A percentile compares a stretch with the other conserved stretches of the same genome.
phyloP scores from a whole-genome alignment of 768 basidiomycete genomes.

The Suillus alpinus region DNA sequence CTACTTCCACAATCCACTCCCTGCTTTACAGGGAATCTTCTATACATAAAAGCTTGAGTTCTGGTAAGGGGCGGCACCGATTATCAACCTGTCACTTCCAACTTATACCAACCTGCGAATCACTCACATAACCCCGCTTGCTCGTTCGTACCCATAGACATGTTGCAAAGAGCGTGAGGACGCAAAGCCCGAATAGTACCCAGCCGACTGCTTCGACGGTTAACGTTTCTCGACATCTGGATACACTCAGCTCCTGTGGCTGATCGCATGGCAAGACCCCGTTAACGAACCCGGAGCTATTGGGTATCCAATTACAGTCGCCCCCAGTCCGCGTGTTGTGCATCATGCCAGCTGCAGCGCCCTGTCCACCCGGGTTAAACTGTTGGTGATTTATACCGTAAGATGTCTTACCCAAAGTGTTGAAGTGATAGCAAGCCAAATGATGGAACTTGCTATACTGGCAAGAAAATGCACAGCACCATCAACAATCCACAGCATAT shows the following conservation, averaged over 20 bases:
- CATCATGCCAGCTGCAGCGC: constrained; percentile 64
- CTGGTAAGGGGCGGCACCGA: constrained; percentile 19
- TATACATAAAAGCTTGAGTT: constrained; percentile 34
- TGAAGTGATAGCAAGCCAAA: constrained; percentile 67
- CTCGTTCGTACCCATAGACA: constrained; percentile 47
- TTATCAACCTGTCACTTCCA: constrained; percentile 18
- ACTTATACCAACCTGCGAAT: constrained; percentile 41
- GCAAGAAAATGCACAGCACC: constrained; percentile 67
- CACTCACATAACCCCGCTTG: constrained; percentile 38
- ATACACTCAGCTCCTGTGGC: constrained; percentile 17
- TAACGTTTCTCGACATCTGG: constrained; percentile 67
- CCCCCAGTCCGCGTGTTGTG: constrained; percentile 60
- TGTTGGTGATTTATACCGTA: neutral
- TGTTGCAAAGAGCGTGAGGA: constrained; percentile 53
- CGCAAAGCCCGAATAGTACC: constrained; percentile 67
- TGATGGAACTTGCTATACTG: constrained; percentile 72
- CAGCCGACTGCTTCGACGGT: constrained; percentile 76
- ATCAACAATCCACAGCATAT: constrained; percentile 68
- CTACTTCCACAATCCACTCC: neutral
- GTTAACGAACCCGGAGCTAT: constrained; percentile 27
- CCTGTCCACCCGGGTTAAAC: constrained; percentile 40
- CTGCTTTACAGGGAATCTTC: neutral
- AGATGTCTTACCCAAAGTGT: constrained; percentile 58
- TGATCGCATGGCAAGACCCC: constrained; percentile 22
- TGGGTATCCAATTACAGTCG: constrained; percentile 50